Evolutionary conservation across 2,329 filamentous ascomycete genomes (phyloP).

Genomic region (Phyllachora maydis): DNA sequence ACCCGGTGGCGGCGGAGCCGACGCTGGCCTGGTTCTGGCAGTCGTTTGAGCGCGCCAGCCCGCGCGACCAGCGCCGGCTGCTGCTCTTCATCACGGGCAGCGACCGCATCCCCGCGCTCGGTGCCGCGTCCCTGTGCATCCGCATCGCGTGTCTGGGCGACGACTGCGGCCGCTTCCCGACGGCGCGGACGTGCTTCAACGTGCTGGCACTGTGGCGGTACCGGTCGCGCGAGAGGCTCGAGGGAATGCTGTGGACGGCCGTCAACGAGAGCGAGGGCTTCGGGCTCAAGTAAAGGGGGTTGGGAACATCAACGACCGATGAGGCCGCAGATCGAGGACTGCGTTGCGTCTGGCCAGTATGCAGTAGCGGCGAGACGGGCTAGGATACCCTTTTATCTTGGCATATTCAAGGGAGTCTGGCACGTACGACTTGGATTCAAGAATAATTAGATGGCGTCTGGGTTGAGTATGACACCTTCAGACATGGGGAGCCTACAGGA

Average conservation of each 20-base stretch:
- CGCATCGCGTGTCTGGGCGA: constrained; percentile 57
- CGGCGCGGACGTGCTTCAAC: constrained; percentile 85
- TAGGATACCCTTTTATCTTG: too few relatives aligned
- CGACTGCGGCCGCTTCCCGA: constrained; percentile 56
- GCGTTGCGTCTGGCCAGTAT: too few relatives aligned
- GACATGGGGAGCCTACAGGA: too few relatives aligned
- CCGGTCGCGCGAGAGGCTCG: constrained; percentile 40
- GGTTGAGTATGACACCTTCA: too few relatives aligned
- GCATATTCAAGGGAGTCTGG: too few relatives aligned
- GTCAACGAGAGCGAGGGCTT: constrained; percentile 87
- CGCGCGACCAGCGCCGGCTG: constrained; percentile 54
- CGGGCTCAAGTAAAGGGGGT: constrained; percentile 46
- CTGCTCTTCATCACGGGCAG: constrained; percentile 79
- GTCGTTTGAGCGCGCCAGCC: constrained; percentile 44
- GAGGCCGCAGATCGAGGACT: too few relatives aligned
- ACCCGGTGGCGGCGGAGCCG: constrained; percentile 37
- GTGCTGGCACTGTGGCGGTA: constrained; percentile 61
- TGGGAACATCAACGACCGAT: too few relatives aligned
- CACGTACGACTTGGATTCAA: too few relatives aligned
- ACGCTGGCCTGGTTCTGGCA: constrained; percentile 81
- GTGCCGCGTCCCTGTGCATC: constrained; percentile 59
- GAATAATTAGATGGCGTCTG: too few relatives aligned
- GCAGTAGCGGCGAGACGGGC: too few relatives aligned
- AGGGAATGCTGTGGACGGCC: constrained; percentile 59
- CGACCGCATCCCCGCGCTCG: constrained; percentile 77